These are phyloP conservation scores for Curvularia spicifera DNA, from an alignment of 2,329 filamentous ascomycete genomes.

Conservation along the genomic window DNA sequence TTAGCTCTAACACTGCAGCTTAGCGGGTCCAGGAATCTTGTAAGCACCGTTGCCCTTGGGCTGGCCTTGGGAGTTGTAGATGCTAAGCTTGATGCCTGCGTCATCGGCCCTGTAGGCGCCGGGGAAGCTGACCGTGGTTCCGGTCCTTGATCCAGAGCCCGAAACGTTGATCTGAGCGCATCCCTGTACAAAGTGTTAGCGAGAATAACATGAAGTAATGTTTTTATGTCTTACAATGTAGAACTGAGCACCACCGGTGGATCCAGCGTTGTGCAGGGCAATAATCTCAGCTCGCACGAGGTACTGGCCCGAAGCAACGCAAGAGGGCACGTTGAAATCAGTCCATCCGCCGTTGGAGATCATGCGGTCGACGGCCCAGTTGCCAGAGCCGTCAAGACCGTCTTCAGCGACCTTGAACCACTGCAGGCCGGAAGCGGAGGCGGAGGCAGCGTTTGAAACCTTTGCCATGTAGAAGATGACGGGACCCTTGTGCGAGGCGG, in stretches of 20 bases:
- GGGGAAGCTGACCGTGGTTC: slow-evolving; percentile 42
- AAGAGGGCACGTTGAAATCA: slow-evolving; percentile 48
- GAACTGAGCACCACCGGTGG: slow-evolving; percentile 50
- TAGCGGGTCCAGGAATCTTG: slow-evolving; percentile 57
- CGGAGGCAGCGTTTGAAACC: slow-evolving; percentile 50
- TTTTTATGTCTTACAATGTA: slow-evolving; percentile 38
- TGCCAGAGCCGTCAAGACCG: slow-evolving; percentile 48
- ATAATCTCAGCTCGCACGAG: slow-evolving; percentile 55
- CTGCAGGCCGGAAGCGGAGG: slow-evolving; percentile 48
- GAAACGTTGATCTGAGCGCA: slow-evolving; percentile 46
- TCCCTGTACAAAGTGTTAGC: slow-evolving; percentile 16
- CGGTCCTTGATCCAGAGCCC: slow-evolving; percentile 31
- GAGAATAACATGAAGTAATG: neutral
- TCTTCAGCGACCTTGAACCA: slow-evolving; percentile 55
- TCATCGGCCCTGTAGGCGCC: slow-evolving; percentile 45
- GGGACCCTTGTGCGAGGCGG: slow-evolving; percentile 56
- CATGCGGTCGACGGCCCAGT: slow-evolving; percentile 60
- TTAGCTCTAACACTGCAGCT: slow-evolving; percentile 56
- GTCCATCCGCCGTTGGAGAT: slow-evolving; percentile 56
- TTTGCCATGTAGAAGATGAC: slow-evolving; percentile 51
- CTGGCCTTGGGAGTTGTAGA: slow-evolving; percentile 36
- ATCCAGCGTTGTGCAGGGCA: slow-evolving; percentile 50
- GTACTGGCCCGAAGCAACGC: slow-evolving; percentile 50
- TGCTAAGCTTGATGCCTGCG: slow-evolving; percentile 41
- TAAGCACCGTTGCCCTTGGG: slow-evolving; percentile 47